phyloP scores from a whole-genome alignment of 768 basidiomycete genomes.

The Neoboletus brunneissimus region DNA sequence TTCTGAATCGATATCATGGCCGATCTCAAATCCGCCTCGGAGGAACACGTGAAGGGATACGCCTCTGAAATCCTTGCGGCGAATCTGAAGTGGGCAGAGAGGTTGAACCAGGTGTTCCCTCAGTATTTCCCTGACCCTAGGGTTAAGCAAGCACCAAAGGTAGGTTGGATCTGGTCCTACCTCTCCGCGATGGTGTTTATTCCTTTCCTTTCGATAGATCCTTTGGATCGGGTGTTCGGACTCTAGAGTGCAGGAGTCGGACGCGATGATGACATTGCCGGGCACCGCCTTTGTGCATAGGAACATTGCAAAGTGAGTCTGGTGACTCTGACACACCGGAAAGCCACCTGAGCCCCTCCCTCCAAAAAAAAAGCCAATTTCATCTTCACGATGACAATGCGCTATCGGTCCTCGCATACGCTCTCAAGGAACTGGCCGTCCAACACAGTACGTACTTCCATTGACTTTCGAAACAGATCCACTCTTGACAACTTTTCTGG shows the following conservation, averaged over 20 bases:
- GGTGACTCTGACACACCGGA: background rate
- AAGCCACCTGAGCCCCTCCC: background rate
- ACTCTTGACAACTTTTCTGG: background rate
- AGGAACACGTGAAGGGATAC: background rate
- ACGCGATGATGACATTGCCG: conserved; percentile 64
- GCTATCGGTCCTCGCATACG: conserved; percentile 70
- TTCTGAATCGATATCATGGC: background rate
- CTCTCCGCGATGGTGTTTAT: background rate
- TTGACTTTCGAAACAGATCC: background rate
- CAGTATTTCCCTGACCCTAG: conserved; percentile 19
- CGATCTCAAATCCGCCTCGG: background rate
- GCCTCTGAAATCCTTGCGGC: background rate
- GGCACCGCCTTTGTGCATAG: conserved; percentile 83
- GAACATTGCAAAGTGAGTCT: conserved; percentile 79
- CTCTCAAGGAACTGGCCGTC: conserved; percentile 62
- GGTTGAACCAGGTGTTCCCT: conserved; percentile 20
- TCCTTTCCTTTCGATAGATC: conserved; percentile 39
- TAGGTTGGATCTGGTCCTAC: background rate
- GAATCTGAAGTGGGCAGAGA: conserved; percentile 17
- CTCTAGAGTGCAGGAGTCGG: conserved; percentile 80
- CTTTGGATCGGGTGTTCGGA: conserved; percentile 85
- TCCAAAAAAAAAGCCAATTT: conserved; percentile 55
- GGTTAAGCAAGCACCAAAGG: conserved; percentile 20
- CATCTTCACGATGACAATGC: conserved; percentile 66
- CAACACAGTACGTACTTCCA: conserved; percentile 62